Conservation (phyloP, 495 filamentous ascomycete genomes). For the Neurospora sp. region DNA sequence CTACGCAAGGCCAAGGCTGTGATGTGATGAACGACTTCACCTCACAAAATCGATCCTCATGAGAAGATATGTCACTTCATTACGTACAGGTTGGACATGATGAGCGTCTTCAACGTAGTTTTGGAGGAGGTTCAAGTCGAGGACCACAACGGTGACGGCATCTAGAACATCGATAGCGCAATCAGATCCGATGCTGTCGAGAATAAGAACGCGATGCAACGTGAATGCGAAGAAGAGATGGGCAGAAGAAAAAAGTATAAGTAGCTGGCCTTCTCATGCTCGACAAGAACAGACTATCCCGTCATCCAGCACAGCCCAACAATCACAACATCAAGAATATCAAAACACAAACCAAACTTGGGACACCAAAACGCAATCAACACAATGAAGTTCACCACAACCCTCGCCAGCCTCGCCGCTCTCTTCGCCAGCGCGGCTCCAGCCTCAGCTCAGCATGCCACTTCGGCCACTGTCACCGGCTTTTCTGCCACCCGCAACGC, state of each 20-base stretch:
- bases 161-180: neutral
- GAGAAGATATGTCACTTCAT: neutral
- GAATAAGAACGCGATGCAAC: neutral
- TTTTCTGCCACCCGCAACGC: neutral
- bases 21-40: neutral
- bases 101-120: neutral
- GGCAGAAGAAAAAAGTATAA: neutral
- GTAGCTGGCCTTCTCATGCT: neutral
- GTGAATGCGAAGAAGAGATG: neutral
- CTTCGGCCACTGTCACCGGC: neutral
- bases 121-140: neutral
- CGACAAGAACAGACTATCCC: neutral
- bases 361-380: neutral
- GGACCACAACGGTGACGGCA: neutral
- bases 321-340: neutral
- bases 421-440: neutral
- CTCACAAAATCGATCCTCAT: neutral
- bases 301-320: neutral
- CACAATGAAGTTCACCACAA: constrained; percentile 2
- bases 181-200: neutral
- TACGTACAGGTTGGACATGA: neutral
- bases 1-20: neutral
- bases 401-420: neutral
- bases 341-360: neutral
- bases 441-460: neutral